Evolutionary conservation across 352 stramenopile genomes (phyloP).

Genomic region (Pythium plurisporium): DNA sequence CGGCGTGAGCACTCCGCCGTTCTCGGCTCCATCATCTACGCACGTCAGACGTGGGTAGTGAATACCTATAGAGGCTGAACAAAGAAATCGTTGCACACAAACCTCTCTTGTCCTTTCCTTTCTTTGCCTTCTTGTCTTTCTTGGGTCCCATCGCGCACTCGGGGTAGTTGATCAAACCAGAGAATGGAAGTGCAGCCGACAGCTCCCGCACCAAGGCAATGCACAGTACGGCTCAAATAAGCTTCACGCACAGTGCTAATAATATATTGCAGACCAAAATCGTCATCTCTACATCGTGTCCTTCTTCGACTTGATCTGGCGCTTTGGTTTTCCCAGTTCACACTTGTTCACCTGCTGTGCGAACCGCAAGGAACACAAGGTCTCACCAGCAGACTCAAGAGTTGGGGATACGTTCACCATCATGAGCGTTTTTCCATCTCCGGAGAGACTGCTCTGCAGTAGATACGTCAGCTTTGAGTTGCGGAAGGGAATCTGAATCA

Average conservation of each 20-base stretch:
- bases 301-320: slow-evolving; percentile 81
- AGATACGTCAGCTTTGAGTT: slow-evolving; percentile 99
- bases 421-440: slow-evolving; percentile 99
- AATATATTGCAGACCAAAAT: slow-evolving; percentile 14
- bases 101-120: slow-evolving; percentile 77
- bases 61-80: too few species aligned
- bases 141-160: slow-evolving; percentile 45
- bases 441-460: slow-evolving; percentile 96
- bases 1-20: slow-evolving; percentile 62
- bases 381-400: slow-evolving; percentile 92
- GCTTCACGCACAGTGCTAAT: slow-evolving; percentile 14
- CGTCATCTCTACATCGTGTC: slow-evolving; percentile 18
- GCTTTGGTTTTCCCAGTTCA: slow-evolving; percentile 95
- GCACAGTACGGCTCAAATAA: too few species aligned
- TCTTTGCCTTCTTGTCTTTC: slow-evolving; percentile 76
- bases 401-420: slow-evolving; percentile 98
- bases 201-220: too few species aligned
- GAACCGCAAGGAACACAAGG: slow-evolving; percentile 97
- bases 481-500: slow-evolving; percentile 90
- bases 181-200: background rate
- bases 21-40: slow-evolving; percentile 66
- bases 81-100: background rate
- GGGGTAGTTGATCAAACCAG: background rate
- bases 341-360: slow-evolving; percentile 96
- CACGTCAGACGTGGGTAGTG: too few species aligned